Conservation (phyloP, 768 basidiomycete species). For the Pleurotus ostreatus region DNA sequence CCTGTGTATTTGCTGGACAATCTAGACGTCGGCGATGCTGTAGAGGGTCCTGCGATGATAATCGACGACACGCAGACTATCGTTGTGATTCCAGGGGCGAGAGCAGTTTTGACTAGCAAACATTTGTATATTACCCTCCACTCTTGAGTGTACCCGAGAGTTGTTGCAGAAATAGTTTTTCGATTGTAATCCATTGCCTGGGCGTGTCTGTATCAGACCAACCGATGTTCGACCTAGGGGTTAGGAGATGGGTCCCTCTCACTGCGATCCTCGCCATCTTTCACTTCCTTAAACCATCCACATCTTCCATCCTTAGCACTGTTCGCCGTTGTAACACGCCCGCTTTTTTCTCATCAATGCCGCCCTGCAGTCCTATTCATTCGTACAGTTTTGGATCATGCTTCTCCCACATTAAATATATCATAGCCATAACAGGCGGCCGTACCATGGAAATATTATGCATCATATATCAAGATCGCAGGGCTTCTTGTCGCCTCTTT, state of each 20-base stretch:
- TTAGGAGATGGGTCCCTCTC: too few species aligned
- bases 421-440: background rate
- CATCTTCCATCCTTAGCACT: background rate
- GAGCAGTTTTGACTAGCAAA: slow-evolving; percentile 61
- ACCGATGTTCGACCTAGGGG: too few species aligned
- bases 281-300: background rate
- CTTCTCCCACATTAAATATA: slow-evolving; percentile 1
- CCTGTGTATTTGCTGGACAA: slow-evolving; percentile 74
- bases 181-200: too few species aligned
- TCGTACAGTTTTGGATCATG: slow-evolving; percentile 2
- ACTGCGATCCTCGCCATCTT: background rate
- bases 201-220: too few species aligned
- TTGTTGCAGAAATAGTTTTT: too few species aligned
- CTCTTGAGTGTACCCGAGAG: too few species aligned
- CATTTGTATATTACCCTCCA: slow-evolving; percentile 54
- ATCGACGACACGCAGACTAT: slow-evolving; percentile 96
- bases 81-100: slow-evolving; percentile 74
- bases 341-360: background rate
- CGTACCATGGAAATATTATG: too few species aligned
- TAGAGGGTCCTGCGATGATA: slow-evolving; percentile 88
- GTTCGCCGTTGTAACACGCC: background rate
- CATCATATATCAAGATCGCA: background rate
- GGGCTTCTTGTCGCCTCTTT: too few species aligned
- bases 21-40: slow-evolving; percentile 63
- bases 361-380: background rate